Conservation (phyloP, 129 eudicot species). For the Ambrosia trifida region DNA sequence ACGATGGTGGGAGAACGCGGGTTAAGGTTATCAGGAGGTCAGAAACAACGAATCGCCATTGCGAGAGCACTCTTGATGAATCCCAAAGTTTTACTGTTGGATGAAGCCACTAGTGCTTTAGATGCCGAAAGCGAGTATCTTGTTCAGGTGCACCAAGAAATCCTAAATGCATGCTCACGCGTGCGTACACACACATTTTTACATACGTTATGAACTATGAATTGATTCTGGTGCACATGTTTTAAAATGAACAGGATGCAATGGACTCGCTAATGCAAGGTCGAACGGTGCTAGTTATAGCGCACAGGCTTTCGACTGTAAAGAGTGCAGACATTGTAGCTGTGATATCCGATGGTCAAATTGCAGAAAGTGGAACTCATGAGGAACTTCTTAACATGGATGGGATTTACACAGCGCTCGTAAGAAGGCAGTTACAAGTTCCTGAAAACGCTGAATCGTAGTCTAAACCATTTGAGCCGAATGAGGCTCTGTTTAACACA, state of each 20-base stretch:
- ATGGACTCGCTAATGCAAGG: conserved; percentile 77
- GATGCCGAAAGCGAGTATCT: conserved; percentile 53
- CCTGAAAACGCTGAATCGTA: conserved; percentile 41
- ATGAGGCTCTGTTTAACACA: conserved; percentile 6
- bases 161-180: neutral
- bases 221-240: conserved; percentile 14
- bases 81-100: conserved; percentile 52
- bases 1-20: conserved; percentile 65
- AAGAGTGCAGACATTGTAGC: conserved; percentile 71
- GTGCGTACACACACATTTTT: neutral
- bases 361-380: conserved; percentile 65
- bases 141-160: conserved; percentile 43
- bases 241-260: conserved; percentile 49
- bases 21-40: conserved; percentile 58
- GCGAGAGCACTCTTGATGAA: conserved; percentile 61
- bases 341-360: conserved; percentile 69
- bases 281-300: conserved; percentile 72
- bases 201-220: neutral
- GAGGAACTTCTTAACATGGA: conserved; percentile 62
- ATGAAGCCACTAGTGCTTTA: conserved; percentile 59
- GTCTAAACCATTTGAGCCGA: conserved; percentile 8
- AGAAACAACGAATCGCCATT: conserved; percentile 56
- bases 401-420: conserved; percentile 73
- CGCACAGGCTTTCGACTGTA: conserved; percentile 74
- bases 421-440: conserved; percentile 65